Evolutionary conservation across 345 rosid genomes (phyloP), one percentile per base, ranked within the genome.

Genomic region (Hypericum perforatum): DNA sequence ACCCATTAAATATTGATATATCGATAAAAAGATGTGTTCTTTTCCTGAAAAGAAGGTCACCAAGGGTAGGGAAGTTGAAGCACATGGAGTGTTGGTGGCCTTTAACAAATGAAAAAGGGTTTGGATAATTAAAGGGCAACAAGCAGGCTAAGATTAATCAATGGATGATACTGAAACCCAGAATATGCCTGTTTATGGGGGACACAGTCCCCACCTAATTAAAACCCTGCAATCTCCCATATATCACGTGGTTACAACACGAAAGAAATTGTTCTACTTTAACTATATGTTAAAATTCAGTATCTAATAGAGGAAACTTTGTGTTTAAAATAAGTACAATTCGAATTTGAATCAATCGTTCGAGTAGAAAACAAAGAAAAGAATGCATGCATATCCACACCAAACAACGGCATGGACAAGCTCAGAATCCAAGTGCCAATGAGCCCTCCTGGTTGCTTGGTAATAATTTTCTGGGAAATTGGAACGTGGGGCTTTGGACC

Each of bases 61-160:
- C 37, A 40, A 54, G 41, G 57, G 65, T 64, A 50, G 76, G 73
- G 68, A 70, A 60, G 78, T 53, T n/a, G 63, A 59, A 50, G 79
- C 89, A 79, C 89, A 74, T 82, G 89, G 65, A 63, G 64, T 74
- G 88, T 63, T 67, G 68, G 68, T 56, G 48, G 59, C 50, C 50
- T 66, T 60, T 40, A 6, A 53, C 36, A 29, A 36, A 29, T 39
- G 16, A 61, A 51, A 14, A 50, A 15, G 8, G 8, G 37, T 6
- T 40, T 6, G 11, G 43, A 48, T 8, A 32, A 4, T 43, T 8
- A 53, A 37, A 29, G 4, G 37, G 6, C 0, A 12, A 10, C 8
- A 12, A 54, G 16, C 6, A 42, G 7, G 40, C 54, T 37, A 61
- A n/a, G n/a, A n/a, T n/a, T n/a, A n/a, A n/a, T 45, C 43, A 43